Conservation (phyloP, 2,329 filamentous ascomycete genomes). For the Epichloe bromicola region DNA sequence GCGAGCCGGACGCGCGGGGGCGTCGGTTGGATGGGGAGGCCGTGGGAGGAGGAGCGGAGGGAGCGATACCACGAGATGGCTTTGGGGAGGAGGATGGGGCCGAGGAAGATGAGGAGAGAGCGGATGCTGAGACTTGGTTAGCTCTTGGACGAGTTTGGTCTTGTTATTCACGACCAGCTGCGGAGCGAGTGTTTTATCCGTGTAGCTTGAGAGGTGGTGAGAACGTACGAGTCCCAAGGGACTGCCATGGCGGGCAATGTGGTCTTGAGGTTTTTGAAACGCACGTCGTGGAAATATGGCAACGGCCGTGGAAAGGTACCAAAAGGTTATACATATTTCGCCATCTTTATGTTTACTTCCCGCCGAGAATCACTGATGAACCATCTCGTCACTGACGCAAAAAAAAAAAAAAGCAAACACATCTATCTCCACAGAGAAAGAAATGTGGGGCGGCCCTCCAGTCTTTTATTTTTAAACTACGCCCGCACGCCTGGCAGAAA, state of each 20-base stretch:
- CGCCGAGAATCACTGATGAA: too few species aligned
- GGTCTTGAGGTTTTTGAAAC: background rate
- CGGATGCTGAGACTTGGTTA: slow-evolving; percentile 25
- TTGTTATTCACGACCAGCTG: background rate
- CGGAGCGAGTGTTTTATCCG: background rate
- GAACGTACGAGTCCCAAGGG: slow-evolving; percentile 8
- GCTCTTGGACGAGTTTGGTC: background rate
- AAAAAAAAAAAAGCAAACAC: too few species aligned
- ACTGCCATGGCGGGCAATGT: slow-evolving; percentile 7
- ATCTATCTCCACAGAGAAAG: too few species aligned
- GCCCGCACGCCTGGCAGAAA: too few species aligned
- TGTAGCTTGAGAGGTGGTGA: background rate
- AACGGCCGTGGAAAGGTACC: background rate
- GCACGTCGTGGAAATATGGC: background rate
- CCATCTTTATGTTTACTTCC: too few species aligned
- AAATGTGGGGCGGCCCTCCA: background rate
- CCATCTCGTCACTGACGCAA: too few species aligned
- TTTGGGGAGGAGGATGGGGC: slow-evolving; percentile 58
- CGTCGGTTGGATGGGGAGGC: slow-evolving; percentile 40
- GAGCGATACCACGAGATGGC: slow-evolving; percentile 52
- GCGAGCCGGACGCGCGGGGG: slow-evolving; percentile 37
- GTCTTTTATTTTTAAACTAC: background rate
- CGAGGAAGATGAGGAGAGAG: slow-evolving; percentile 49
- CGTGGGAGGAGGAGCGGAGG: slow-evolving; percentile 31
- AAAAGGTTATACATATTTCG: too few species aligned